Base-by-base conservation (phyloP, 768 basidiomycete genomes). In the Mycena belliarum region DNA sequence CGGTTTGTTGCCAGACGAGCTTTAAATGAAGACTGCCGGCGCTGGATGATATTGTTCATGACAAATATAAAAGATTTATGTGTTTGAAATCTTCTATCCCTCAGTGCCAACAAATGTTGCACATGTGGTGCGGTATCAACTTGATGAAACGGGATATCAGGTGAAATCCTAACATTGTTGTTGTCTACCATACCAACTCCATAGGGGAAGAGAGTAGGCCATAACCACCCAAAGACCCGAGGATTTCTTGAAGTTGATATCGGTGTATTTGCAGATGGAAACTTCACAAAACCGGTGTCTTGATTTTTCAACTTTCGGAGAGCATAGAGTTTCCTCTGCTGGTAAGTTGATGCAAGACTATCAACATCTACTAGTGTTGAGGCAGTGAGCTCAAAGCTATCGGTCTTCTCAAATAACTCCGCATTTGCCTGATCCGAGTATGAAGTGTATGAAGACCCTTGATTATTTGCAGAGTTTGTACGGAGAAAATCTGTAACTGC, bases 181-280 rank as follows among this genome's bases (percentile, higher is more conserved):
- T 61, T 54, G 24, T 66, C 64, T 25, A 66, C 54, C 51, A 60
- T 62, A 12, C 65, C 65, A n/a, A 63, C 54, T 18, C 65, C 65
- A 25, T 63, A 66, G 21, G 65, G 65, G 23, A 66, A 66, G 8
- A 67, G 52, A 25, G 64, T 65, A 26, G 66, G 66, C 55, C 58
- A 67, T 24, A 67, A 35, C 26, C 35, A 48, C 10, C 58, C 61
- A 50, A 42, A 67, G n/a, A 67, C 45, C 11, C 40, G 37, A 5
- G 66, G 64, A 49, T 65, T 64, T 6, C 63, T 47, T 20, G 32
- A 37, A 16, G 64, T 63, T 14, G 57, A 38, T 23, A 59, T 26
- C 11, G 66, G 66, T 7, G 29, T 53, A 25, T 23, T 28, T 14
- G 55, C 61, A 2, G 60, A 59, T 2, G 60, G 59, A 38, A 63